A percentile compares a stretch with the other conserved stretches of the same genome.
phyloP scores from a whole-genome alignment of 495 filamentous ascomycete genomes.

The Lasiosphaeria hispida region DNA sequence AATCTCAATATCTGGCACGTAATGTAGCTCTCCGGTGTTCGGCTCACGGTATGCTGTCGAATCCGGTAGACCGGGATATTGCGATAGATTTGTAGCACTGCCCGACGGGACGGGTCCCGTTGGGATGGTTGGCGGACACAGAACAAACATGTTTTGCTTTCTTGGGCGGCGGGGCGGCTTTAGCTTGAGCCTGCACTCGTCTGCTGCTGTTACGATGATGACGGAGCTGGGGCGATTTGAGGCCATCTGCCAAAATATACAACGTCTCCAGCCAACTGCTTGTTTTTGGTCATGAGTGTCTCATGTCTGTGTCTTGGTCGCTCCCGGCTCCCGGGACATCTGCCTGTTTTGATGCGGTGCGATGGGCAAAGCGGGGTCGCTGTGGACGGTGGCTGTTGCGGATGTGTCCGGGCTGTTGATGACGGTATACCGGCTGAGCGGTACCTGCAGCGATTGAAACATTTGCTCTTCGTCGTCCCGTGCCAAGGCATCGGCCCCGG shows the following conservation, averaged over 20 bases:
- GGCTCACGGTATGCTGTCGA: slow-evolving; percentile 11
- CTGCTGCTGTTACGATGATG: neutral
- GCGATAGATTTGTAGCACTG: slow-evolving; percentile 1
- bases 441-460: neutral
- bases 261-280: neutral
- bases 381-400: neutral
- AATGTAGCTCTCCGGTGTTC: slow-evolving; percentile 5
- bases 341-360: too few relatives aligned
- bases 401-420: too few relatives aligned
- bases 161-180: neutral
- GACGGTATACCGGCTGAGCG: neutral
- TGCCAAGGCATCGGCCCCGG: too few relatives aligned
- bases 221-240: neutral
- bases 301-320: neutral
- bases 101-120: neutral
- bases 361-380: neutral
- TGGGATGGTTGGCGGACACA: neutral
- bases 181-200: too few relatives aligned
- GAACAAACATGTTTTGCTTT: neutral
- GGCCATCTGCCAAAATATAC: neutral
- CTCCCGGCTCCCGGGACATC: too few relatives aligned
- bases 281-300: neutral
- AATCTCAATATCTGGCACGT: slow-evolving; percentile 4
- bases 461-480: too few relatives aligned
- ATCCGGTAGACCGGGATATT: slow-evolving; percentile 13